A percentile compares a stretch with the other conserved stretches of the same genome.
These are phyloP conservation scores for Artemisia argyi DNA, from an alignment of 129 eudicot species.

Conservation along the genomic window DNA sequence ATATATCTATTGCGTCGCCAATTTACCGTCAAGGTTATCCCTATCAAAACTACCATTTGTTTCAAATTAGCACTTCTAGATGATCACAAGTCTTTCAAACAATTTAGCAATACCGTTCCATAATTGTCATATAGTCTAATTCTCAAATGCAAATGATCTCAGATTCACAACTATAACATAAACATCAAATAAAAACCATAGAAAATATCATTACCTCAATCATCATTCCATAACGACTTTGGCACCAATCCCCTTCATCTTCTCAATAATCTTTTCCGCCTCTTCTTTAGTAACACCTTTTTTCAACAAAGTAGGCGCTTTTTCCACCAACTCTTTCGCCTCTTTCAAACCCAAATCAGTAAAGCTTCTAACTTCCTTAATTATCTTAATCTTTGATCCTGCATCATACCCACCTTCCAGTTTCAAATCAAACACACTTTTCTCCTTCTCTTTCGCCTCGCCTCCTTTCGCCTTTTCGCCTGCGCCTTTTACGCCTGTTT, in stretches of 20 bases:
- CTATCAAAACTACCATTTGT: too few relatives aligned
- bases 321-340: constrained; percentile 95
- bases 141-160: too few relatives aligned
- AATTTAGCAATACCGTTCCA: background rate
- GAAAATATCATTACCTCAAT: constrained; percentile 36
- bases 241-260: constrained; percentile 83
- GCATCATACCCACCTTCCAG: constrained; percentile 83
- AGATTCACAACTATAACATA: too few relatives aligned
- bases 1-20: too few relatives aligned
- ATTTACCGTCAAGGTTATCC: too few relatives aligned
- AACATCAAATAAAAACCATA: background rate
- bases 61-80: too few relatives aligned
- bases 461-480: constrained; percentile 41
- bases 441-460: constrained; percentile 57
- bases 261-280: constrained; percentile 77
- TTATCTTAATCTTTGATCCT: constrained; percentile 78
- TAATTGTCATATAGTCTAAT: background rate
- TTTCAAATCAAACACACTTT: constrained; percentile 83
- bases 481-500: constrained; percentile 33
- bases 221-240: constrained; percentile 70
- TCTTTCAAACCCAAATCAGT: constrained; percentile 93
- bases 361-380: constrained; percentile 85
- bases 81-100: constrained; percentile 10
- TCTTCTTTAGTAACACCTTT: constrained; percentile 82
- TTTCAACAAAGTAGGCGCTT: constrained; percentile 89